phyloP scores from a whole-genome alignment of 2,329 filamentous ascomycete genomes.

The Aureobasidium sp. region DNA sequence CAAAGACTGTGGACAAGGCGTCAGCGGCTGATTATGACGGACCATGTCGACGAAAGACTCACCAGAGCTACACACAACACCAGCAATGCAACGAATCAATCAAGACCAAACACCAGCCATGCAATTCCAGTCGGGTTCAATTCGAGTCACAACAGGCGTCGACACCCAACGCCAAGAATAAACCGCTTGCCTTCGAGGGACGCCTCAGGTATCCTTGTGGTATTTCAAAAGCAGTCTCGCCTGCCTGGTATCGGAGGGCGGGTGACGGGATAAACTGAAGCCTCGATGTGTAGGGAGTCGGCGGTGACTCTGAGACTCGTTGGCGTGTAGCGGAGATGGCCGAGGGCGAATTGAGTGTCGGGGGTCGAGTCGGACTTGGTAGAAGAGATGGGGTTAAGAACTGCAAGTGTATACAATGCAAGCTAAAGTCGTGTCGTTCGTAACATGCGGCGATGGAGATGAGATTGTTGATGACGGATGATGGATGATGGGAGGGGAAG shows the following conservation, averaged over 20 bases:
- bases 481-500: constrained; percentile 11
- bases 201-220: not conserved
- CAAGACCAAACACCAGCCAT: constrained; percentile 10
- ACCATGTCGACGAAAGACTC: not conserved
- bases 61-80: constrained; percentile 9
- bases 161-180: constrained; percentile 2
- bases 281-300: not conserved
- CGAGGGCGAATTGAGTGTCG: not conserved
- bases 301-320: not conserved
- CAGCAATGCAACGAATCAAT: constrained; percentile 8
- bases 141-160: constrained; percentile 6
- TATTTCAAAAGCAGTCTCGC: not conserved
- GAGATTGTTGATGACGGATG: constrained; percentile 4
- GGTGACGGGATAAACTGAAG: not conserved
- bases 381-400: constrained; percentile 7
- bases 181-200: not conserved
- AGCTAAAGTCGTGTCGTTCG: constrained; percentile 8
- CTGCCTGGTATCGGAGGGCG: not conserved
- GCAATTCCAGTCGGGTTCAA: not conserved
- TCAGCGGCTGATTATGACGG: constrained; percentile 4
- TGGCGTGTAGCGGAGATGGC: not conserved
- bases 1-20: constrained; percentile 8
- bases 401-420: constrained; percentile 8
- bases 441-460: constrained; percentile 14
- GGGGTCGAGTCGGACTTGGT: not conserved